Conservation (phyloP, 2,329 filamentous ascomycete species). For the Claviceps arundinis region DNA sequence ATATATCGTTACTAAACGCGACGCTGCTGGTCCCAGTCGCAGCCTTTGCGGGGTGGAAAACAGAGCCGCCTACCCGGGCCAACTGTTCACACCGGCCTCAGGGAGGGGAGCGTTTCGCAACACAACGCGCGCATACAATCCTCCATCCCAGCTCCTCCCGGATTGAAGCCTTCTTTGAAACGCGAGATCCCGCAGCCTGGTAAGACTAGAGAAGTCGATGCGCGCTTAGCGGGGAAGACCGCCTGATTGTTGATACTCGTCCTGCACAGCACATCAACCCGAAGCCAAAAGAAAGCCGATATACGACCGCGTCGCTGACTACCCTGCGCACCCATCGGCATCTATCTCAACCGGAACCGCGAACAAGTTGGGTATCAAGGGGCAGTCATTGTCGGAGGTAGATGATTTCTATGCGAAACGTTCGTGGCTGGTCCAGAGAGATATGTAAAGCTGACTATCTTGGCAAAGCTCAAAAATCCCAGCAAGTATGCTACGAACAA, state of each 20-base stretch:
- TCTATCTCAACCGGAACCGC: constrained; percentile 24
- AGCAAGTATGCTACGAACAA: constrained; percentile 26
- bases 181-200: constrained; percentile 34
- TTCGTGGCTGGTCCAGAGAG: not conserved
- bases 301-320: constrained; percentile 40
- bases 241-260: constrained; percentile 8
- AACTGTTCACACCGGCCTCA: constrained; percentile 20
- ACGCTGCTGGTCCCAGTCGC: not conserved
- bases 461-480: constrained; percentile 21
- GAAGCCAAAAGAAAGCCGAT: constrained; percentile 49
- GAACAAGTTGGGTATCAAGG: constrained; percentile 28
- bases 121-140: constrained; percentile 39
- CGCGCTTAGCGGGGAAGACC: not conserved
- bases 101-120: constrained; percentile 48
- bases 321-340: constrained; percentile 19
- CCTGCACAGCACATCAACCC: constrained; percentile 33
- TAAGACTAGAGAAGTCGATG: constrained; percentile 9
- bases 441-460: not conserved
- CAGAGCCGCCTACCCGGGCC: constrained; percentile 20
- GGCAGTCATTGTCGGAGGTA: constrained; percentile 18
- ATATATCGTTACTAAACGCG: not conserved
- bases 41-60: constrained; percentile 18
- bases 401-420: not conserved
- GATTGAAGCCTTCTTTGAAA: constrained; percentile 30
- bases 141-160: constrained; percentile 26